Evolutionary conservation across 1,139 yeast species (phyloP).

Genomic region (Suhomyces bokatorum): DNA sequence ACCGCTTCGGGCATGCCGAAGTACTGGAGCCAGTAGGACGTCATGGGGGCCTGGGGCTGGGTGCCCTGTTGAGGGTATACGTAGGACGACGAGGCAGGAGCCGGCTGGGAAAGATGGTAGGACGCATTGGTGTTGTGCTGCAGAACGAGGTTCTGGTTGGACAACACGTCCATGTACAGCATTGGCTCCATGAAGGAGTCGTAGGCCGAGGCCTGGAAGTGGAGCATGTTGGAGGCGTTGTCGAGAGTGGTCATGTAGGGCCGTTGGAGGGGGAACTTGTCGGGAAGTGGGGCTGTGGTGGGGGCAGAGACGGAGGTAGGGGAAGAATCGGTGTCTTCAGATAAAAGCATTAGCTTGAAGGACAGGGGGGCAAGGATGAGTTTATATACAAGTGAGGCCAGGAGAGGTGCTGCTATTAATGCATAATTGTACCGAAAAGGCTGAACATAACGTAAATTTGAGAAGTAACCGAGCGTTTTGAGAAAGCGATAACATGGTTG

Average conservation of each 20-base stretch:
- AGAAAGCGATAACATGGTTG: constrained; percentile 4
- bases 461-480: constrained; percentile 9
- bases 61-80: neutral
- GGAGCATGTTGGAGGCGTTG: constrained; percentile 5
- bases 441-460: constrained; percentile 4
- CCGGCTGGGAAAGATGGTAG: neutral
- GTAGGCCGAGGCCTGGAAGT: constrained; percentile 2
- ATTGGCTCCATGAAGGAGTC: constrained; percentile 3
- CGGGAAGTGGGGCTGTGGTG: neutral
- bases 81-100: neutral
- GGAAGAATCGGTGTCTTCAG: constrained; percentile 5
- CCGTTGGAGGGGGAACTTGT: neutral
- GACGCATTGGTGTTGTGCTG: neutral
- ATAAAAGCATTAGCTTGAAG: constrained; percentile 1
- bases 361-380: neutral
- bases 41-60: neutral
- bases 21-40: neutral
- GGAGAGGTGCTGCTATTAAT: neutral
- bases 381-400: constrained; percentile 1
- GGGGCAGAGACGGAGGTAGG: neutral
- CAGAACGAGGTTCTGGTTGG: constrained; percentile 2
- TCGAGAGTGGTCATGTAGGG: constrained; percentile 6
- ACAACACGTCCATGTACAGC: constrained; percentile 3
- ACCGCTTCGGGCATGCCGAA: neutral
- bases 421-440: constrained; percentile 4